phyloP scores from a whole-genome alignment of 331 rosid species.

The Pyrus hybrid region DNA sequence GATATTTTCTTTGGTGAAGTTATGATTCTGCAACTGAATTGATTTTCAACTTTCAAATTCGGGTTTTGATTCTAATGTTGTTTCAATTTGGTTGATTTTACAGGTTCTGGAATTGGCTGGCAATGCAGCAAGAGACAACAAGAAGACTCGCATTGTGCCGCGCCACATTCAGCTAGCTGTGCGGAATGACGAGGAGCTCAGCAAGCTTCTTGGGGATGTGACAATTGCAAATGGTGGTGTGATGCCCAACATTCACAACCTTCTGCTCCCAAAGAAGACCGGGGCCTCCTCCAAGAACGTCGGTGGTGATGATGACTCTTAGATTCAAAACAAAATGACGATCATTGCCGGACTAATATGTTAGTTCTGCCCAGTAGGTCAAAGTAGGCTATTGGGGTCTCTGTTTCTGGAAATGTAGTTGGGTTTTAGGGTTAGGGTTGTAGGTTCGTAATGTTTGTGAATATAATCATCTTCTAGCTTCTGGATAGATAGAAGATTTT shows the following conservation, averaged over 20 bases:
- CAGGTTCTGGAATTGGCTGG: slow-evolving; percentile 89
- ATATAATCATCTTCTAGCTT: slow-evolving; percentile 27
- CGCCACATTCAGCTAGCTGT: slow-evolving; percentile 86
- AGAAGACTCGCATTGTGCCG: slow-evolving; percentile 83
- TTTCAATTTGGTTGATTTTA: neutral
- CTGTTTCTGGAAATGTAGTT: slow-evolving; percentile 20
- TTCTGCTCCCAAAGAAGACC: slow-evolving; percentile 74
- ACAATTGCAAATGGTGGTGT: slow-evolving; percentile 92
- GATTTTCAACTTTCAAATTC: neutral
- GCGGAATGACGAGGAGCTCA: slow-evolving; percentile 74
- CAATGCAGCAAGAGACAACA: slow-evolving; percentile 86
- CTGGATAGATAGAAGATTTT: slow-evolving; percentile 4
- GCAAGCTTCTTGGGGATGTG: slow-evolving; percentile 86
- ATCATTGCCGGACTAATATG: neutral
- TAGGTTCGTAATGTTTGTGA: slow-evolving; percentile 39
- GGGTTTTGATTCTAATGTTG: neutral
- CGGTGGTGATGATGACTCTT: slow-evolving; percentile 62
- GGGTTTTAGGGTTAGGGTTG: slow-evolving; percentile 7
- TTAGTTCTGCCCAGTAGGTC: neutral
- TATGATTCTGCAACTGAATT: neutral
- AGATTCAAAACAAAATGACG: neutral
- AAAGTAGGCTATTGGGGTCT: neutral
- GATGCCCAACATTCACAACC: slow-evolving; percentile 90
- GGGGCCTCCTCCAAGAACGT: slow-evolving; percentile 62
- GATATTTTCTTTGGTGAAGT: neutral